Percentiles rank a stretch among this genome's conserved stretches.
Evolutionary conservation across 2,329 filamentous ascomycete species (phyloP).

Genomic region (Beauveria brongniartii): DNA sequence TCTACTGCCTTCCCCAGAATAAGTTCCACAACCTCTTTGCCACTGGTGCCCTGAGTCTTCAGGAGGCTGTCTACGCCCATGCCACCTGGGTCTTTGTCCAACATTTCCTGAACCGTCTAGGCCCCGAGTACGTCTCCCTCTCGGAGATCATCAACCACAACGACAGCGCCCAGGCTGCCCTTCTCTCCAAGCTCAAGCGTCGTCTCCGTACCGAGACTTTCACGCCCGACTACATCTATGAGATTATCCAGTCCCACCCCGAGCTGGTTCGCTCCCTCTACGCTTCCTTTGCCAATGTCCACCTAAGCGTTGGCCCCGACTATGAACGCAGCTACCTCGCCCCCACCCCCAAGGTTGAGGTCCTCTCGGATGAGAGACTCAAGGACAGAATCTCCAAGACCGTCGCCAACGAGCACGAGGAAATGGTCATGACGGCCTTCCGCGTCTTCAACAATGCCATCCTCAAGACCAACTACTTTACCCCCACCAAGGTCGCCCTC

Average conservation of each 20-base stretch:
- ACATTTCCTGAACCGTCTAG: conserved; percentile 94
- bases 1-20: conserved; percentile 98
- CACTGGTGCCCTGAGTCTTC: conserved; percentile 75
- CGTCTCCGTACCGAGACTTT: conserved; percentile 94
- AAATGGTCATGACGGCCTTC: conserved; percentile 97
- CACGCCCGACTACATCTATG: conserved; percentile 93
- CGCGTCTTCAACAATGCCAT: conserved; percentile 89
- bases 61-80: conserved; percentile 96
- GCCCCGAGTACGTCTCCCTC: conserved; percentile 83
- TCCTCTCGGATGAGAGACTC: conserved; percentile 67
- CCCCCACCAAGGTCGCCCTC: conserved; percentile 93
- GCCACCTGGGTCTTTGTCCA: conserved; percentile 97
- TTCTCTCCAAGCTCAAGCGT: conserved; percentile 91
- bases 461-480: conserved; percentile 96
- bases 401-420: conserved; percentile 88
- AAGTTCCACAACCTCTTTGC: conserved; percentile 89
- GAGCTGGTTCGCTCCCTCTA: conserved; percentile 81
- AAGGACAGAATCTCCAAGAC: conserved; percentile 71
- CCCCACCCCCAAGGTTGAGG: conserved; percentile 51
- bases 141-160: conserved; percentile 69
- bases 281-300: conserved; percentile 81
- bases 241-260: conserved; percentile 91
- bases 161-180: conserved; percentile 77
- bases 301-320: conserved; percentile 52
- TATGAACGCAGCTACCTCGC: conserved; percentile 43